Percentiles rank a stretch among this genome's conserved stretches.
Evolutionary conservation across 148 eudicot genomes (phyloP).

Genomic region (Nyssa sinensis): DNA sequence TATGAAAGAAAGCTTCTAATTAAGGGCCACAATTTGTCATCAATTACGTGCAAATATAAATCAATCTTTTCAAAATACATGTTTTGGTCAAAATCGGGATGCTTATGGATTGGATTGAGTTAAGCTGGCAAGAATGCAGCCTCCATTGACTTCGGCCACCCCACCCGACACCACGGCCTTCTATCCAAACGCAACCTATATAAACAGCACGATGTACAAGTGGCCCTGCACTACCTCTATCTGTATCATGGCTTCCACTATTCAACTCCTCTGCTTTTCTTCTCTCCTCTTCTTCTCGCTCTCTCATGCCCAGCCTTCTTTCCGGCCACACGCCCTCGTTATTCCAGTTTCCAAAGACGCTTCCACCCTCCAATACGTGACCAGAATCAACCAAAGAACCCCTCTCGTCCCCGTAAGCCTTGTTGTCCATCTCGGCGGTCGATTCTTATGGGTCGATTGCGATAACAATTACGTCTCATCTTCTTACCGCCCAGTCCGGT

Average conservation of each 20-base stretch:
- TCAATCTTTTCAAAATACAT: no score
- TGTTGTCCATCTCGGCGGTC: slow-evolving; percentile 53
- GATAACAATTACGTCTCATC: slow-evolving; percentile 45
- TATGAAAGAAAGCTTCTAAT: no score
- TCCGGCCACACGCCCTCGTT: slow-evolving; percentile 48
- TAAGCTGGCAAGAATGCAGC: background rate
- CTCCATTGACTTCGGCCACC: background rate
- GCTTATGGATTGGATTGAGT: background rate
- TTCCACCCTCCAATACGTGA: slow-evolving; percentile 52
- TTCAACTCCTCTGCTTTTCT: slow-evolving; percentile 14
- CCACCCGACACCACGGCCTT: background rate
- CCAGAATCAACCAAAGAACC: slow-evolving; percentile 50
- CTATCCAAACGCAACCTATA: background rate
- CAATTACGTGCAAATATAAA: no score
- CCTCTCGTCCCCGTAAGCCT: slow-evolving; percentile 45
- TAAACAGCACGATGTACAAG: background rate
- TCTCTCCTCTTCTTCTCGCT: slow-evolving; percentile 12
- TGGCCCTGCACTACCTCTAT: background rate
- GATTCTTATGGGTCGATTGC: slow-evolving; percentile 63
- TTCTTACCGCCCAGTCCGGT: slow-evolving; percentile 53
- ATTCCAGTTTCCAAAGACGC: slow-evolving; percentile 54
- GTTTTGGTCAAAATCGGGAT: background rate
- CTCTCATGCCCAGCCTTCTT: slow-evolving; percentile 28
- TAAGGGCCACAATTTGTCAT: no score
- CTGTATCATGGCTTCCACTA: slow-evolving; percentile 20